Conservation (phyloP, 83 land plant species). For the Picea abies region DNA sequence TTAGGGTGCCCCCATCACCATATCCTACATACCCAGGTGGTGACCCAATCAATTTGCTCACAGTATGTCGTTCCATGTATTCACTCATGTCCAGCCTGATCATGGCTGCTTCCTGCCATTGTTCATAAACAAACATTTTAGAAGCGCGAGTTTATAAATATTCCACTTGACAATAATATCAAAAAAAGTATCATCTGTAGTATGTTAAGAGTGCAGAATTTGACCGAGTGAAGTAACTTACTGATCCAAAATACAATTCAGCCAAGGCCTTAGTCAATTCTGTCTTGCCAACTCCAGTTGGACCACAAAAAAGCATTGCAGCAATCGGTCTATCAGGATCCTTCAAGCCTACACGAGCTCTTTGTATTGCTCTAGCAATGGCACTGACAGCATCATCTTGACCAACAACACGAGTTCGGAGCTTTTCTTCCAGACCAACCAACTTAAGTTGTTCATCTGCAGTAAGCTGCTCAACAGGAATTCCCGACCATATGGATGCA, state of each 20-base stretch:
- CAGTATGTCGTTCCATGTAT: conserved; percentile 97
- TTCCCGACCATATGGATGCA: conserved; percentile 96
- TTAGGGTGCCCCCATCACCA: conserved; percentile 89
- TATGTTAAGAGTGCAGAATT: background rate
- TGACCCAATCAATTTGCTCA: conserved; percentile 94
- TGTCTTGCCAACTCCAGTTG: conserved; percentile 99
- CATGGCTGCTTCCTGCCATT: conserved; percentile 87
- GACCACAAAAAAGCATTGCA: conserved; percentile 96
- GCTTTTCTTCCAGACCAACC: conserved; percentile 71
- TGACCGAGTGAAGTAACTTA: conserved; percentile 27
- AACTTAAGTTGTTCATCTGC: conserved; percentile 72
- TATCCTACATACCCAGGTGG: conserved; percentile 98
- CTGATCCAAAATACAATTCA: conserved; percentile 90
- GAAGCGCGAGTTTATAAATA: background rate
- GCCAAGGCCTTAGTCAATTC: conserved; percentile 94
- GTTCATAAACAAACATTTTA: background rate
- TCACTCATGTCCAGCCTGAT: conserved; percentile 98
- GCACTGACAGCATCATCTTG: conserved; percentile 95
- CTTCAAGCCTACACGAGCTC: conserved; percentile 91
- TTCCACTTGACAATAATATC: background rate
- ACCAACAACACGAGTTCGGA: conserved; percentile 83
- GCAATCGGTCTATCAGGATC: conserved; percentile 96
- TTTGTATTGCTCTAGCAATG: conserved; percentile 77
- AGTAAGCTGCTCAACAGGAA: conserved; percentile 88
- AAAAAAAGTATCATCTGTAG: background rate